Evolutionary conservation across 2,329 filamentous ascomycete genomes (phyloP), one percentile per base, ranked within the genome.

Genomic region (Trichocomaceae sp.): DNA sequence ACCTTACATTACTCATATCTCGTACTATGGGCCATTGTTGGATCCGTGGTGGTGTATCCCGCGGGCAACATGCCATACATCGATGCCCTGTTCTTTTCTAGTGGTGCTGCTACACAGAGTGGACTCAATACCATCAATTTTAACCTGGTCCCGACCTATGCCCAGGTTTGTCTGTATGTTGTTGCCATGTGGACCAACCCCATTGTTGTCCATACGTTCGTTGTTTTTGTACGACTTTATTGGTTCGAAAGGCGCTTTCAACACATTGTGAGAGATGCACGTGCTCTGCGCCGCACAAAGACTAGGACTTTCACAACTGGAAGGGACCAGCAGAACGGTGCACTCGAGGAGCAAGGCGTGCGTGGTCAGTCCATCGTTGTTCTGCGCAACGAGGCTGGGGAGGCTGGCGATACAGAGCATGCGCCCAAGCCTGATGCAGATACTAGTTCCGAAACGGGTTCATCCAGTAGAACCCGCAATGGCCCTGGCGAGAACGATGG

Each of bases 191-290:
- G 89, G 12, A 84, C 86, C 23, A 95, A 90, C 50, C 90, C 90
- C 0, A 93, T 96, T 58, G 85, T 87, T 47, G 85, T 96, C 63
- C 84, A 95, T 66, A 83, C 87, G 1, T 87, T 83, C 45, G 90
- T 99, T 45, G 93, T 99, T 7, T 92, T 96, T 63, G 79, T 97
- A 13, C 87, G 93, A 23, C 77, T 99, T 1, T 96, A 96, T 72
- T 99, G 92, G 92, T 99, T 99, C 68, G 91, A 99, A 72, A 96
- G 95, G 71, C 83, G 91, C 7, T 97, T 99, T 67, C 87, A 95
- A 67, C 80, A 88, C 63, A 82, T 96, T 60, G 90, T 87, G 13
- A 79, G 79, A 33, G 88, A 95, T 63, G 84, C 88, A 1, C 82
- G 83, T 53, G 77, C 75, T 44, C 76, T 85, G 52, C 83, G 91